Evolutionary conservation across 23 red algal genomes (phyloP), one percentile per base, ranked within the genome.

Genomic region (Gracilaria vermiculophylla): DNA sequence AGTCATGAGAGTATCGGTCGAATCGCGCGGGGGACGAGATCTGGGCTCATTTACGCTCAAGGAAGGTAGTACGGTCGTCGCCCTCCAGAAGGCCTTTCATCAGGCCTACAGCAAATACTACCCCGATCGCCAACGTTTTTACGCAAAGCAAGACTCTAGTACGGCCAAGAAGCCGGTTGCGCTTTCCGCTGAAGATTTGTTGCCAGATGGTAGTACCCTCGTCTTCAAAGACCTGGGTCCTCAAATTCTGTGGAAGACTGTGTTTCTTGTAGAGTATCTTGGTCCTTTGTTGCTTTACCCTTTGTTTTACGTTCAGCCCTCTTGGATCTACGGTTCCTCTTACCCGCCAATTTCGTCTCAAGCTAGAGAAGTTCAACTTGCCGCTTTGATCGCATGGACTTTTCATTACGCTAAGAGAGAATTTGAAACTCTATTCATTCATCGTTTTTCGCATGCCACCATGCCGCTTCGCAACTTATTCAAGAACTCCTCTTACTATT

Each of bases 361-460:
- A 7, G 65, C 52, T 4, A 40, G 81, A 44, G 83, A 88, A 20
- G 76, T 83, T 27, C 87, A 88, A 56, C 54, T 81, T 40, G 66
- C 88, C 43, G 91, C 87, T 17, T 24, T 98, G 37, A 57, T 92
- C 17, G 91, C 91, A 19, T 98, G 91, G 92, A 72, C 57, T n/a
- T 55, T 90, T 37, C 96, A 98, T 83, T 98, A 91, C 76, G 82
- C 56, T 2, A 98, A 98, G 77, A 73, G 96, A 13, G 91, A 94
- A 74, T 76, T 98, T 29, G 96, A 98, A 71, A 98, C 96, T 20
- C 81, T 98, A 13, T 95, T 98, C 33, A 75, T 98, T n/a, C 96
- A 98, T 50, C 91, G 92, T 43, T 98, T 98, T 77, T 94, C 92
- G n/a, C 86, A 98, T 60, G 85, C 96, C 23, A 98, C 96, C n/a